A percentile compares a stretch with the other conserved stretches of the same genome.
Evolutionary conservation across 176 grass and related monocot genomes (phyloP).

Genomic region (Phoenix roebelenii): DNA sequence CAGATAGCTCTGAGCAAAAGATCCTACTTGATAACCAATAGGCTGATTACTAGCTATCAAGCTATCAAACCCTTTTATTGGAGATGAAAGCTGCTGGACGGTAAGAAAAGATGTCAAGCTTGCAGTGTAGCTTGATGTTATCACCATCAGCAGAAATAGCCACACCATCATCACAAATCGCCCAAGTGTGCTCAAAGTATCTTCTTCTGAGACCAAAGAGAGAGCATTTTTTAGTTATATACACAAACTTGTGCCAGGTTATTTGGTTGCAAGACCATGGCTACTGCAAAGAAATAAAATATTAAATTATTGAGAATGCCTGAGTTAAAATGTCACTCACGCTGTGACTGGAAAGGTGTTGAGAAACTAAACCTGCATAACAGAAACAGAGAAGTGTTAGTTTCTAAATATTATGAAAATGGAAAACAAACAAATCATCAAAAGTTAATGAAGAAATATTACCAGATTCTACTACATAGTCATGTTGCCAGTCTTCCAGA

Average conservation of each 20-base stretch:
- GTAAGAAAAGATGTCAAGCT: slow-evolving; percentile 17
- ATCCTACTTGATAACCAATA: slow-evolving; percentile 19
- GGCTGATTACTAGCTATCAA: slow-evolving; percentile 14
- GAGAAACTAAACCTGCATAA: slow-evolving; percentile 16
- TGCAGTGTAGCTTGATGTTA: slow-evolving; percentile 17
- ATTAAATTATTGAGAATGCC: too few relatives aligned
- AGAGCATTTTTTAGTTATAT: too few relatives aligned
- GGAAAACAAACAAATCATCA: background rate
- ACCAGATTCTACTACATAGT: too few relatives aligned
- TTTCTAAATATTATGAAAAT: background rate
- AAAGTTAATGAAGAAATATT: background rate
- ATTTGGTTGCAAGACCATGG: too few relatives aligned
- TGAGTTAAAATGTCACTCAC: slow-evolving; percentile 2
- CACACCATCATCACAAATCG: slow-evolving; percentile 22
- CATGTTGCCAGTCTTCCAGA: too few relatives aligned
- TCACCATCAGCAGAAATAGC: slow-evolving; percentile 16
- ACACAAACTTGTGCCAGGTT: too few relatives aligned
- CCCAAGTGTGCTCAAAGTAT: slow-evolving; percentile 15
- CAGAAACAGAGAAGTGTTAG: background rate
- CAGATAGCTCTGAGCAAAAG: slow-evolving; percentile 14
- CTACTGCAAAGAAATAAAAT: too few relatives aligned
- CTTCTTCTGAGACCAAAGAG: slow-evolving; percentile 12
- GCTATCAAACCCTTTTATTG: slow-evolving; percentile 16
- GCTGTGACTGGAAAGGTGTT: slow-evolving; percentile 9
- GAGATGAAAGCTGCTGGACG: slow-evolving; percentile 15